A percentile compares a stretch with the other conserved stretches of the same genome.
These are phyloP conservation scores for Brachypodium distachyon DNA, from an alignment of 202 grass and related monocot species.

Conservation along the genomic window DNA sequence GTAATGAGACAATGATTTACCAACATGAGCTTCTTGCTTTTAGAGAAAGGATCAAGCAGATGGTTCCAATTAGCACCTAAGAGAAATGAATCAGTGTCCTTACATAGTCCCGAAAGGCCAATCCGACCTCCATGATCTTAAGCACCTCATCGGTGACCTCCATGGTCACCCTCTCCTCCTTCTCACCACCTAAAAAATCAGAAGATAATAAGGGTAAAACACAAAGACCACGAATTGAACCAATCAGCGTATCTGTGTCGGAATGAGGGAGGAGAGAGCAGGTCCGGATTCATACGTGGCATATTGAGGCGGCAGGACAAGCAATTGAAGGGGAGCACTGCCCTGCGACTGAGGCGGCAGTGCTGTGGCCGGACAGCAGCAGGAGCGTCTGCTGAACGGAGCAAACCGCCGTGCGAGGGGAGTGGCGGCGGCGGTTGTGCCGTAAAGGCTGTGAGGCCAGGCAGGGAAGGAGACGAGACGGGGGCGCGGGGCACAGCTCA, in stretches of 20 bases:
- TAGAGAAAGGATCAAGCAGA: neutral
- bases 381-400: neutral
- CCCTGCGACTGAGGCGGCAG: neutral
- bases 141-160: conserved; percentile 86
- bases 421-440: neutral
- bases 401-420: neutral
- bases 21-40: neutral
- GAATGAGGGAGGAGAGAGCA: neutral
- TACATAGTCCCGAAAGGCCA: conserved; percentile 96
- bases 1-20: neutral
- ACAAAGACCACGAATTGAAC: neutral
- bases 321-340: neutral
- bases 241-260: neutral
- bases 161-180: conserved; percentile 44
- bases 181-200: neutral
- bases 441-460: neutral
- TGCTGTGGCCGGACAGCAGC: neutral
- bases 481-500: neutral
- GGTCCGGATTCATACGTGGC: neutral
- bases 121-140: conserved; percentile 95
- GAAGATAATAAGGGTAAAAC: neutral
- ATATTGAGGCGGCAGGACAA: neutral
- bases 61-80: neutral
- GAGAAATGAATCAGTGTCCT: neutral
- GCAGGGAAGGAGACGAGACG: neutral